Evolutionary conservation across 2,329 filamentous ascomycete genomes (phyloP), one percentile per base, ranked within the genome.

Genomic region (Talaromyces funiculosus): DNA sequence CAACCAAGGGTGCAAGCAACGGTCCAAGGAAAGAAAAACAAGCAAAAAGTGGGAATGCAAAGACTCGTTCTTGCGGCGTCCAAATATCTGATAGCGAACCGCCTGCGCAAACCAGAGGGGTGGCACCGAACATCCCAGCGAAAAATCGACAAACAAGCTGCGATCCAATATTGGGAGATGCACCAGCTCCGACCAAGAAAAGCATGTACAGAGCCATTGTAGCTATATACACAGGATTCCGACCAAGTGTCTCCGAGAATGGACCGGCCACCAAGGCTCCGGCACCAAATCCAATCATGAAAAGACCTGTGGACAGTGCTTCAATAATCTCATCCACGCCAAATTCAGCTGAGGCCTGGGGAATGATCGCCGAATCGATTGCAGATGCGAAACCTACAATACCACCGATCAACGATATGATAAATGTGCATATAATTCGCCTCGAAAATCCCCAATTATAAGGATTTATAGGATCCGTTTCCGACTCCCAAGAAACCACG

Each of bases 101-200:
- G 6, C 77, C 78, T 14, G 76, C 77, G 62, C 68, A 80, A 40
- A 72, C 77, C 64, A 73, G 70, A 37, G 72, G 80, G 47, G 73
- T 81, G 62, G 70, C 75, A 62, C 68, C 78, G 53, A 79, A 81
- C 29, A 80, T 66, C 1, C 81, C 80, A 5, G 80, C 77, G 4
- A 82, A 65, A 62, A 80, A 81, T 0, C 81, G 76, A 60, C 81
- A 82, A 0, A 74, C 73, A 6, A 82, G 67, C 57, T 82, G 79
- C 3, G 77, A 76, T 0, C 69, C 74, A 57, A 82, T 75, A 22
- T 76, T 80, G 3, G 77, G 77, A 1, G 79, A 68, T n/a, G 82
- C 65, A 1, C 73, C 82, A 0, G 76, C 75, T 0, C 76, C 80
- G 66, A 82, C 75, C 42, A 82, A 72, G 59, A 79, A 83, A 49